Conservation (phyloP, 495 filamentous ascomycete species). For the Alectoria sarmentosa region DNA sequence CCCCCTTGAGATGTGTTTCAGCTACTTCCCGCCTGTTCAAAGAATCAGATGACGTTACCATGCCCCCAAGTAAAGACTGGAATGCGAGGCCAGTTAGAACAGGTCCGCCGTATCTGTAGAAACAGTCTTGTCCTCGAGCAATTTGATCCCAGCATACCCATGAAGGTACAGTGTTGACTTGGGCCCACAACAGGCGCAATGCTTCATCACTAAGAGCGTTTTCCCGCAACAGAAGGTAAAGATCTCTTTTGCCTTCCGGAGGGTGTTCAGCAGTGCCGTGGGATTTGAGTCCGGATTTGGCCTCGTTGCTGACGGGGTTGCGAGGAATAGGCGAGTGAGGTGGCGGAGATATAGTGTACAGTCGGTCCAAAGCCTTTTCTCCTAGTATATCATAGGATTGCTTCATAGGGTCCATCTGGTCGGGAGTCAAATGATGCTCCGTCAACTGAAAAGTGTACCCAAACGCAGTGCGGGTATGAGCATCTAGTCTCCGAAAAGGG, state of each 20-base stretch:
- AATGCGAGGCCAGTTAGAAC: conserved; percentile 57
- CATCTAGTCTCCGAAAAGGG: conserved; percentile 16
- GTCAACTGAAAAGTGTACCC: conserved; percentile 68
- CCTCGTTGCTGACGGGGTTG: not conserved
- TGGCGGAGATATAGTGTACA: conserved; percentile 50
- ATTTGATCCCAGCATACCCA: conserved; percentile 86
- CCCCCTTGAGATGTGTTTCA: conserved; percentile 13
- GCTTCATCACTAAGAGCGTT: conserved; percentile 50
- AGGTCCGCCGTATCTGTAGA: conserved; percentile 66
- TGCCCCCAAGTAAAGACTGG: conserved; percentile 57
- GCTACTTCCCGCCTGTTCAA: not conserved
- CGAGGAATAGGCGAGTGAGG: conserved; percentile 5
- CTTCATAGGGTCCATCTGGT: conserved; percentile 53
- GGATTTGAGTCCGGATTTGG: conserved; percentile 9
- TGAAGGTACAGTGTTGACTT: conserved; percentile 61
- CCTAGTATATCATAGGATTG: conserved; percentile 62
- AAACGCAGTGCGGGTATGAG: conserved; percentile 42
- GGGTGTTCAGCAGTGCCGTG: not conserved
- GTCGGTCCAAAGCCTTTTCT: conserved; percentile 53
- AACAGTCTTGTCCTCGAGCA: conserved; percentile 50
- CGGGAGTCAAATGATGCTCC: conserved; percentile 52
- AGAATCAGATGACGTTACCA: conserved; percentile 29
- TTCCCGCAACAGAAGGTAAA: conserved; percentile 54
- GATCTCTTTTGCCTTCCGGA: conserved; percentile 40
- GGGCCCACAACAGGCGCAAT: conserved; percentile 54